A percentile compares a stretch with the other conserved stretches of the same genome.
Conservation (phyloP, 495 filamentous ascomycete genomes). For the Penicillium pancosmium region DNA sequence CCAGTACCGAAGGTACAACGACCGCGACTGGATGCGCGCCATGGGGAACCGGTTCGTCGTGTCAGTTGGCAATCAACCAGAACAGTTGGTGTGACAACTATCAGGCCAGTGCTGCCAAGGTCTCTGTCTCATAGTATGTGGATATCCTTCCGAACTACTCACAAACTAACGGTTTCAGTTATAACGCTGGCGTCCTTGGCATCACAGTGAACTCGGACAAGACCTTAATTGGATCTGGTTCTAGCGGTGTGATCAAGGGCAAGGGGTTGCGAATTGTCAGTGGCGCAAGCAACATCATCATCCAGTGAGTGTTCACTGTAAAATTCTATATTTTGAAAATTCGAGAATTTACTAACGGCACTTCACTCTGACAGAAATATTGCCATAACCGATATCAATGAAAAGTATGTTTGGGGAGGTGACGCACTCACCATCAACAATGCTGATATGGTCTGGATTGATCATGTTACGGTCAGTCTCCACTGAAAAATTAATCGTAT, state of each 20-base stretch:
- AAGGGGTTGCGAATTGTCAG: slow-evolving; percentile 49
- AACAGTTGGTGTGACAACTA: slow-evolving; percentile 51
- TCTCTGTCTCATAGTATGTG: slow-evolving; percentile 42
- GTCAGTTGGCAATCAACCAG: slow-evolving; percentile 57
- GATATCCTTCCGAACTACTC: background rate
- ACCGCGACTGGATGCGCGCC: slow-evolving; percentile 48
- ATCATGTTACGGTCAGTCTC: slow-evolving; percentile 41
- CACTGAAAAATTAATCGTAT: background rate
- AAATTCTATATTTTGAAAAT: background rate
- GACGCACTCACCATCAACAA: slow-evolving; percentile 49
- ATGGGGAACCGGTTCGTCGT: slow-evolving; percentile 45
- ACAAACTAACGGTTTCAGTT: slow-evolving; percentile 9
- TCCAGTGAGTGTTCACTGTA: slow-evolving; percentile 33
- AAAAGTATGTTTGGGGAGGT: slow-evolving; percentile 53
- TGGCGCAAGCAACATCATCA: slow-evolving; percentile 49
- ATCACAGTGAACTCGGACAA: slow-evolving; percentile 51
- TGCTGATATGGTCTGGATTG: slow-evolving; percentile 49
- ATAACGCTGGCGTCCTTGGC: slow-evolving; percentile 46
- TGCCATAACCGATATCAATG: slow-evolving; percentile 50
- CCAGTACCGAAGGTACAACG: slow-evolving; percentile 43
- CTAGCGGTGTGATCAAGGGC: slow-evolving; percentile 43
- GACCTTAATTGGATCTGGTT: slow-evolving; percentile 44
- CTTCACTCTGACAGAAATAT: slow-evolving; percentile 38
- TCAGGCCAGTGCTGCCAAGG: slow-evolving; percentile 34
- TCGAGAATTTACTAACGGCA: background rate